Conservation (phyloP, 495 filamentous ascomycete species). For the Chaetomium tenue region DNA sequence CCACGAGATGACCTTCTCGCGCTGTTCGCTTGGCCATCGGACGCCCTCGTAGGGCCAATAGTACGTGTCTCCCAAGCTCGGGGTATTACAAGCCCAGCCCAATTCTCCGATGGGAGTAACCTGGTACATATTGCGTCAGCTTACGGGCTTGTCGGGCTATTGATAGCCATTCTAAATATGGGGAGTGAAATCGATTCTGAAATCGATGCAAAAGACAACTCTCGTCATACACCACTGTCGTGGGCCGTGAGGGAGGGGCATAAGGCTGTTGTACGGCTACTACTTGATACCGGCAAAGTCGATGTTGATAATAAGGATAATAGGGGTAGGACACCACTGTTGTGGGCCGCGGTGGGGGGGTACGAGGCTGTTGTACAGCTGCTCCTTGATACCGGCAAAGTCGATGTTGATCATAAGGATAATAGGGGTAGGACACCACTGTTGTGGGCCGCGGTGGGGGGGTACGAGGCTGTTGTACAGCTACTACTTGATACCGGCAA, state of each 20-base stretch:
- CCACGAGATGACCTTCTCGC: conserved; percentile 19
- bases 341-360: background rate
- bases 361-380: background rate
- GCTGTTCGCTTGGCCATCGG: conserved; percentile 11
- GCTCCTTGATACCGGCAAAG: background rate
- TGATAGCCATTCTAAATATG: background rate
- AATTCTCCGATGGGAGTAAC: background rate
- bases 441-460: no score
- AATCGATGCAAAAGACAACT: background rate
- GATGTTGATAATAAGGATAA: background rate
- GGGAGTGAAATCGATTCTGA: background rate
- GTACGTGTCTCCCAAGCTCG: background rate
- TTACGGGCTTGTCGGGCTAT: conserved; percentile 11
- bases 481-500: no score
- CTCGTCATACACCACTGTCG: conserved; percentile 4
- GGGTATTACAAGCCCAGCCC: no score
- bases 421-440: background rate
- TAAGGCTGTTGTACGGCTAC: background rate
- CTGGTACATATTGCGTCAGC: conserved; percentile 17
- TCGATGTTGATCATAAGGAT: background rate
- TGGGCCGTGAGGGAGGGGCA: background rate
- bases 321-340: background rate
- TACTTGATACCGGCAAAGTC: background rate
- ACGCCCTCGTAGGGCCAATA: background rate
- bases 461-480: no score